phyloP scores from a whole-genome alignment of 805 yeast genomes.

The Yarrowia keelungensis region DNA sequence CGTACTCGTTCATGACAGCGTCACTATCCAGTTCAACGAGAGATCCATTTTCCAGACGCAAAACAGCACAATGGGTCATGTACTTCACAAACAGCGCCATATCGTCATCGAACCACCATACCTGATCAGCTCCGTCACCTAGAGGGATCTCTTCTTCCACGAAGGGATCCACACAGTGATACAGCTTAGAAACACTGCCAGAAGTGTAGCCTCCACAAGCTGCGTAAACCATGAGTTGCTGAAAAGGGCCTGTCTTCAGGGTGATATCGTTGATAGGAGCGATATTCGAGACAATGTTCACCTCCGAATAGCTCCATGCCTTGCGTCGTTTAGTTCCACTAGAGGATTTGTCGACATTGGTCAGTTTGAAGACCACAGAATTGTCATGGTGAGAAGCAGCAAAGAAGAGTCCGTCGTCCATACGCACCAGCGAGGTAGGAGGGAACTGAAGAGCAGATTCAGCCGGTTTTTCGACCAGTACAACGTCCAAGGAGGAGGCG shows the following conservation, averaged over 20 bases:
- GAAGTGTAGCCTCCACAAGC: conserved; percentile 39
- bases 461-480: conserved; percentile 8
- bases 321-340: conserved; percentile 13
- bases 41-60: conserved; percentile 4
- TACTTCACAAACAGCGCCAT: conserved; percentile 16
- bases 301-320: conserved; percentile 8
- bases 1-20: conserved; percentile 4
- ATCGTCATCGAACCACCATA: conserved; percentile 33
- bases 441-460: conserved; percentile 32
- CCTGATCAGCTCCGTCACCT: conserved; percentile 35
- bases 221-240: conserved; percentile 19
- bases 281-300: conserved; percentile 11
- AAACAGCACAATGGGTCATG: conserved; percentile 15
- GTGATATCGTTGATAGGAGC: conserved; percentile 29
- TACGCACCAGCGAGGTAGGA: conserved; percentile 30
- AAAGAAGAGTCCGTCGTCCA: conserved; percentile 23
- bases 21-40: conserved; percentile 16
- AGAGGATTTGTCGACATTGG: conserved; percentile 6
- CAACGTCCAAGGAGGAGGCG: conserved; percentile 9
- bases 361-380: conserved; percentile 23
- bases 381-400: conserved; percentile 35
- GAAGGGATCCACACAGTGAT: conserved; percentile 1
- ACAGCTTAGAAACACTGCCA: conserved; percentile 32
- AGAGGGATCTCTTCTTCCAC: conserved; percentile 25
- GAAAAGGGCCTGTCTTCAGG: conserved; percentile 2